These are phyloP conservation scores for Metarhizium anisopliae DNA, from an alignment of 2,329 filamentous ascomycete species.

Conservation along the genomic window DNA sequence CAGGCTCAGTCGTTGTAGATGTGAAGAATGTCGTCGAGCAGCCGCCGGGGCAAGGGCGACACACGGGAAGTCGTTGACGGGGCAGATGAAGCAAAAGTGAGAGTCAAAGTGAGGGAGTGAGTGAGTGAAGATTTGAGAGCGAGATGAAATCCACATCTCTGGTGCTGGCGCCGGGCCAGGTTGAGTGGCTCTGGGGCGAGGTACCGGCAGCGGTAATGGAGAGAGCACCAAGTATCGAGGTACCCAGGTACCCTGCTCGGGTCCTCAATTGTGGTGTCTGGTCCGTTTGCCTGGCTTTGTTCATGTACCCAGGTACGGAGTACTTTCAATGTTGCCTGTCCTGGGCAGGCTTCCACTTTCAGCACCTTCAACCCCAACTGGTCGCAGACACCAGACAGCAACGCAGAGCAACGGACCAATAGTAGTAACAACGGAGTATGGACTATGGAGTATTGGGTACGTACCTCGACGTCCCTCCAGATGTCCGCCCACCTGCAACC, in stretches of 20 bases:
- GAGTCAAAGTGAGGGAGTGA: constrained; percentile 11
- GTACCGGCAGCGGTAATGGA: constrained; percentile 6
- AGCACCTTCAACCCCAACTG: background rate
- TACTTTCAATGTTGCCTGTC: background rate
- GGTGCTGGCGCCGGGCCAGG: background rate
- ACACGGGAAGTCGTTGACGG: background rate
- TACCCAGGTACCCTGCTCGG: too few species aligned
- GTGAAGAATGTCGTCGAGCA: background rate
- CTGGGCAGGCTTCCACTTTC: too few species aligned
- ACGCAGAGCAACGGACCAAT: too few species aligned
- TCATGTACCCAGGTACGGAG: background rate
- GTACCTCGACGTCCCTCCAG: background rate
- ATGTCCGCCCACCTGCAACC: background rate
- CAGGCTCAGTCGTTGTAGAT: constrained; percentile 5
- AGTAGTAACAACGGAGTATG: too few species aligned
- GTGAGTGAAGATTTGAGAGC: constrained; percentile 17
- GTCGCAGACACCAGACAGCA: background rate
- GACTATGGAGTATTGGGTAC: background rate
- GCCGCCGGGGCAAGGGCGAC: constrained; percentile 3
- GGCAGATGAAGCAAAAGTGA: constrained; percentile 5
- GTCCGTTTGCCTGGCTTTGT: too few species aligned
- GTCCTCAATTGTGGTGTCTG: too few species aligned
- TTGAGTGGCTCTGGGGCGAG: constrained; percentile 3
- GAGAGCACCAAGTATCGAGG: background rate
- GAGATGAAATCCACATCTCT: constrained; percentile 15